Conservation (phyloP, 768 basidiomycete species). For the Rubroboletus pulcherrimus region DNA sequence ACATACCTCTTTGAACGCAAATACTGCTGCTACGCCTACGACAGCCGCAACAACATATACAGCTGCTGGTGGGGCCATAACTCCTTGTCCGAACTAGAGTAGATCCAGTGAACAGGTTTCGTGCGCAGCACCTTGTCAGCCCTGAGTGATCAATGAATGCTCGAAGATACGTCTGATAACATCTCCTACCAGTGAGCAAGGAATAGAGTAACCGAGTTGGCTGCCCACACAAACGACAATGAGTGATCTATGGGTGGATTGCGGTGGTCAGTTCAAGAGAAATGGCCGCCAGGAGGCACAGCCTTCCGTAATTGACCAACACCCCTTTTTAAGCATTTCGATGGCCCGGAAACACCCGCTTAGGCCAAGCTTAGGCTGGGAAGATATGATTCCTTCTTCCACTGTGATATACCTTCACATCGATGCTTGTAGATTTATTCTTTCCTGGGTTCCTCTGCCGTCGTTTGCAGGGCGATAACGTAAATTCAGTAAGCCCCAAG, state of each 20-base stretch:
- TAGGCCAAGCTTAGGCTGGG: too few species aligned
- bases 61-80: constrained; percentile 33
- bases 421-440: neutral
- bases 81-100: constrained; percentile 1
- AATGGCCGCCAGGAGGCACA: neutral
- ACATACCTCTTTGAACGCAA: constrained; percentile 59
- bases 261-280: constrained; percentile 1
- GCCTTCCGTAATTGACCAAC: constrained; percentile 11
- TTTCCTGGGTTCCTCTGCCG: too few species aligned
- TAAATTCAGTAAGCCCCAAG: too few species aligned
- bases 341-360: constrained; percentile 7
- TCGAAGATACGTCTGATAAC: neutral
- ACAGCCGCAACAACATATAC: constrained; percentile 52
- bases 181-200: neutral
- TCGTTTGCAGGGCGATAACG: neutral
- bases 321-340: constrained; percentile 10
- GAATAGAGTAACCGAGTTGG: neutral
- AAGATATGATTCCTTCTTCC: neutral
- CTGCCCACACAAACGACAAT: neutral
- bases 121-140: constrained; percentile 13
- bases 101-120: constrained; percentile 1
- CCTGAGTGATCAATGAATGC: neutral
- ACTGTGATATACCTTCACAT: neutral
- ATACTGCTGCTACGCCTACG: constrained; percentile 45
- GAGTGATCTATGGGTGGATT: neutral